A percentile compares a stretch with the other conserved stretches of the same genome.
These are phyloP conservation scores for Suillus hirtellus DNA, from an alignment of 768 basidiomycete species.

Conservation along the genomic window DNA sequence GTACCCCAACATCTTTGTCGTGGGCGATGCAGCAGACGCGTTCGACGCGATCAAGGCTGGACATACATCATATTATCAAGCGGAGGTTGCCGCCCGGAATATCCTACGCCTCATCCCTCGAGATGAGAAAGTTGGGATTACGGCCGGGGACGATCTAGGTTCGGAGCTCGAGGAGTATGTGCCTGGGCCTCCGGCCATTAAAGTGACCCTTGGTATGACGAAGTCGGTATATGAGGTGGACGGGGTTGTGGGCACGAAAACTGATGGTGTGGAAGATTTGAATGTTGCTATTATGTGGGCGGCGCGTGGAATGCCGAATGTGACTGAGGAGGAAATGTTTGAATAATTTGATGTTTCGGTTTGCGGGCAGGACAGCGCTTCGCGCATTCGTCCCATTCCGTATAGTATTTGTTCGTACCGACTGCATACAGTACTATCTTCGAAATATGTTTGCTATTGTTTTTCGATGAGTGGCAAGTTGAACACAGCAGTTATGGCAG, in stretches of 20 bases:
- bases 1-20: conserved; percentile 57
- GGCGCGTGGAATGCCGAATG: conserved; percentile 41
- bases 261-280: conserved; percentile 48
- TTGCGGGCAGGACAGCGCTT: too few relatives aligned
- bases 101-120: conserved; percentile 44
- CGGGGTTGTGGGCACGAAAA: conserved; percentile 45
- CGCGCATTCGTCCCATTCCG: too few relatives aligned
- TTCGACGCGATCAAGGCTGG: conserved; percentile 66
- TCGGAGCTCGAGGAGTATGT: conserved; percentile 42
- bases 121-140: conserved; percentile 14
- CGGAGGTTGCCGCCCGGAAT: conserved; percentile 53
- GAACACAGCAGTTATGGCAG: too few relatives aligned
- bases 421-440: too few relatives aligned
- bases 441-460: too few relatives aligned
- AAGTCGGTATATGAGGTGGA: conserved; percentile 48
- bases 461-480: too few relatives aligned
- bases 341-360: conserved; percentile 3
- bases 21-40: conserved; percentile 65
- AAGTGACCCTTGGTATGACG: conserved; percentile 60
- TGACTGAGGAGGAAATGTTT: conserved; percentile 35
- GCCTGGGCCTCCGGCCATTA: conserved; percentile 56
- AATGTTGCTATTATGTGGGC: conserved; percentile 50
- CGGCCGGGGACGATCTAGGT: neutral
- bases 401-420: too few relatives aligned
- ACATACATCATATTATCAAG: conserved; percentile 55